Evolutionary conservation across 768 basidiomycete genomes (phyloP).

Genomic region (Lentinula sp.): DNA sequence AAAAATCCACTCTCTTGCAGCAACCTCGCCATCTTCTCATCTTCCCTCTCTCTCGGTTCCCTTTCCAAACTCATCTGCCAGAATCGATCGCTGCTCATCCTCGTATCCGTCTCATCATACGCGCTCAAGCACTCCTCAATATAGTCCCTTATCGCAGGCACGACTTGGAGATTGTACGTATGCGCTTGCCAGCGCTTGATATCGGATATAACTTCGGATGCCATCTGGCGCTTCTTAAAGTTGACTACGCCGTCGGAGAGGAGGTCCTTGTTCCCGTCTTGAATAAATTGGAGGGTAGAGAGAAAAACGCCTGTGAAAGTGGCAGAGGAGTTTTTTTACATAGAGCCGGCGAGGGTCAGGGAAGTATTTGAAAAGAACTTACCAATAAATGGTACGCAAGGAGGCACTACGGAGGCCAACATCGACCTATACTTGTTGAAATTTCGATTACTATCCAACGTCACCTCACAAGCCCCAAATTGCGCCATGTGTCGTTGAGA

Average conservation of each 20-base stretch:
- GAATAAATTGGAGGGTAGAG: conserved; percentile 94
- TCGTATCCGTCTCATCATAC: conserved; percentile 47
- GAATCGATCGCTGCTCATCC: conserved; percentile 68
- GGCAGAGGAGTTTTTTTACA: conserved; percentile 1
- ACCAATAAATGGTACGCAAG: conserved; percentile 98
- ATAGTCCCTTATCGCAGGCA: conserved; percentile 63
- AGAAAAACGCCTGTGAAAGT: conserved; percentile 77
- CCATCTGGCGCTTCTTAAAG: conserved; percentile 92
- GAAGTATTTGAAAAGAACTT: conserved; percentile 12
- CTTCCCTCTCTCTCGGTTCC: conserved; percentile 92
- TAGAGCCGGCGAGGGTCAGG: too few relatives aligned
- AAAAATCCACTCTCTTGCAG: conserved; percentile 87
- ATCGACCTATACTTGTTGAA: conserved; percentile 87
- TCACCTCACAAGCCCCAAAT: conserved; percentile 78
- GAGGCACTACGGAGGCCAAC: conserved; percentile 78
- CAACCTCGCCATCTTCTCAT: conserved; percentile 92
- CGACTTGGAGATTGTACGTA: conserved; percentile 77
- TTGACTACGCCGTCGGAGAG: conserved; percentile 80
- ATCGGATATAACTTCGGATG: conserved; percentile 94
- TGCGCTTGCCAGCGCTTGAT: conserved; percentile 95
- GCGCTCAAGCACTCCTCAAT: conserved; percentile 75
- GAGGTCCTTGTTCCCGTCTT: conserved; percentile 90
- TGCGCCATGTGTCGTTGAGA: conserved; percentile 66
- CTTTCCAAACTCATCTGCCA: conserved; percentile 84
- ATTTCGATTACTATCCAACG: conserved; percentile 90